phyloP scores from a whole-genome alignment of 2,329 filamentous ascomycete genomes.

The Paramyrothecium roridum region DNA sequence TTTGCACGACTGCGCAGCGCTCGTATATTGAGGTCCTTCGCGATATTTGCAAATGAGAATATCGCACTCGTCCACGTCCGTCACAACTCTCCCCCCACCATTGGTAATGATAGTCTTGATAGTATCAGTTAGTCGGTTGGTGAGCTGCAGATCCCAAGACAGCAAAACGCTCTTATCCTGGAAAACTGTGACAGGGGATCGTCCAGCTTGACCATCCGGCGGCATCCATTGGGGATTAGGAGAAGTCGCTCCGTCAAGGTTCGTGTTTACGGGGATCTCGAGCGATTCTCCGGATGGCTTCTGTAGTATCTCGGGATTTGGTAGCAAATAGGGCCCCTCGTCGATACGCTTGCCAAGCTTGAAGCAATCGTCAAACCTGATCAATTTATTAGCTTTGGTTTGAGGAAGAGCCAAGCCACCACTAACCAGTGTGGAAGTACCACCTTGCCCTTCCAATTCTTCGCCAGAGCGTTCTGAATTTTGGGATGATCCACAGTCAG shows the following conservation, averaged over 20 bases:
- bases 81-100: constrained; percentile 68
- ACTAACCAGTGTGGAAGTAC: constrained; percentile 87
- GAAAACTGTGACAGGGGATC: constrained; percentile 69
- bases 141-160: constrained; percentile 69
- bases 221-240: constrained; percentile 40
- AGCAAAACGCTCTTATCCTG: constrained; percentile 75
- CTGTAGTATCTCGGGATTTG: constrained; percentile 79
- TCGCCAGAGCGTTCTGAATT: constrained; percentile 59
- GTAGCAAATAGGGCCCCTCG: constrained; percentile 80
- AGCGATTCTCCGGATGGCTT: constrained; percentile 53
- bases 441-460: constrained; percentile 70
- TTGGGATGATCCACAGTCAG: constrained; percentile 73
- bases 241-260: constrained; percentile 66
- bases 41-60: constrained; percentile 87
- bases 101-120: constrained; percentile 67
- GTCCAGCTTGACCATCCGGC: constrained; percentile 33
- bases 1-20: constrained; percentile 72
- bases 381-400: neutral
- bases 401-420: neutral
- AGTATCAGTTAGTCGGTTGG: constrained; percentile 60
- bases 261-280: constrained; percentile 52
- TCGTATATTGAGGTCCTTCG: constrained; percentile 73
- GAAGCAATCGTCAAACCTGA: constrained; percentile 93
- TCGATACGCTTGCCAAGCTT: constrained; percentile 89
- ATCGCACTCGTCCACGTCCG: constrained; percentile 66